Evolutionary conservation across 306 rosid genomes (phyloP).

Genomic region (Delonix regia): DNA sequence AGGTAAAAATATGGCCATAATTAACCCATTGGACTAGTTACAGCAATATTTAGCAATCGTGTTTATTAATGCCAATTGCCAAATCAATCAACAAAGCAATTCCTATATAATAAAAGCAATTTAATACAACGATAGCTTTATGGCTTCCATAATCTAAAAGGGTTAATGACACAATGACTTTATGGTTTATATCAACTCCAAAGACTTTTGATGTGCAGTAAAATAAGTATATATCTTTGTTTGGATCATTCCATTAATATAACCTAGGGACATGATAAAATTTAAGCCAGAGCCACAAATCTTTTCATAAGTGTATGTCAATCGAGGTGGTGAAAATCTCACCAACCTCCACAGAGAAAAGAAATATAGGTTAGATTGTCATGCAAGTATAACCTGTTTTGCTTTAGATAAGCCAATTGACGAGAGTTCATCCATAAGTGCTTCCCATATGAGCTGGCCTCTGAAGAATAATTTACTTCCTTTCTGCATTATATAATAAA

Average conservation of each 20-base stretch:
- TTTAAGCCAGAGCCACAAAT: neutral
- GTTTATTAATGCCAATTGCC: constrained; percentile 12
- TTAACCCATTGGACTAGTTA: neutral
- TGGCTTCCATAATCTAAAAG: neutral
- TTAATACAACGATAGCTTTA: neutral
- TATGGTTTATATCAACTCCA: neutral
- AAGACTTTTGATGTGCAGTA: constrained; percentile 18
- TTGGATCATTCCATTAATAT: constrained; percentile 13
- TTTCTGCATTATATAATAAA: constrained; percentile 42
- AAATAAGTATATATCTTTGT: neutral
- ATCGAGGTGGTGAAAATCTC: neutral
- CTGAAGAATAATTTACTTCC: constrained; percentile 70
- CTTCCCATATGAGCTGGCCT: constrained; percentile 96
- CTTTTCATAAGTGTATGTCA: neutral
- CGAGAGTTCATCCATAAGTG: constrained; percentile 76
- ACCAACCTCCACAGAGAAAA: neutral
- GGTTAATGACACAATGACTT: constrained; percentile 13
- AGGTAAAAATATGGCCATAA: neutral
- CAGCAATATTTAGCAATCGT: neutral
- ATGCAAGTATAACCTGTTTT: constrained; percentile 62
- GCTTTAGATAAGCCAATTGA: constrained; percentile 81
- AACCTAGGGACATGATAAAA: constrained; percentile 17
- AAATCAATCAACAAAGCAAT: constrained; percentile 13
- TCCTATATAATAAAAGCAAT: neutral
- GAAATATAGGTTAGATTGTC: neutral